phyloP scores from a whole-genome alignment of 2,329 filamentous ascomycete genomes.

The Zymoseptoria ardabiliae region DNA sequence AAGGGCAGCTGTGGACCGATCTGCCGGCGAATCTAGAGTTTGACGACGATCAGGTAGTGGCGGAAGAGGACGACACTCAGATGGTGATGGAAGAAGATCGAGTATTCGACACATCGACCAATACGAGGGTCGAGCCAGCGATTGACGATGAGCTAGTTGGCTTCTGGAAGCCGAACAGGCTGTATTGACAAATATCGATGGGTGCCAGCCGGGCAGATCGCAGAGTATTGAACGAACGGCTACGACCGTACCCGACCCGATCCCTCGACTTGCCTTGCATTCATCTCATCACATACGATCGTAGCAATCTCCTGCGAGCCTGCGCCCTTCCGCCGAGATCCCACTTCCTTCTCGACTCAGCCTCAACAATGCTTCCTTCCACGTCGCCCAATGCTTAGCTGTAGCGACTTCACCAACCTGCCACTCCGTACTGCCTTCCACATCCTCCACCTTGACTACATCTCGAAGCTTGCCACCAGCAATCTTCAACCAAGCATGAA shows the following conservation, averaged over 20 bases:
- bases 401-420: not conserved
- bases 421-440: not conserved
- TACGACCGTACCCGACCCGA: no score
- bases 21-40: not conserved
- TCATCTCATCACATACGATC: not conserved
- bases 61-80: no score
- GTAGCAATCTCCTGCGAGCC: not conserved
- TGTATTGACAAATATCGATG: constrained; percentile 32
- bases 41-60: not conserved
- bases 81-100: not conserved
- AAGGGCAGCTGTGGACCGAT: not conserved
- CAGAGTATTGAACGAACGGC: no score
- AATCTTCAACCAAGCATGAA: not conserved
- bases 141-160: constrained; percentile 20
- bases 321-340: not conserved
- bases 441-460: not conserved
- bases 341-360: not conserved
- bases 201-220: no score
- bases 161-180: constrained; percentile 40
- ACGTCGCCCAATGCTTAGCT: not conserved
- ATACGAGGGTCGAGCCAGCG: not conserved
- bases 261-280: not conserved
- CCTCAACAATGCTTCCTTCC: not conserved
- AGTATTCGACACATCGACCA: not conserved
- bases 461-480: not conserved